Conservation (phyloP, 305 asterid species). For the Plantago lanceolata region DNA sequence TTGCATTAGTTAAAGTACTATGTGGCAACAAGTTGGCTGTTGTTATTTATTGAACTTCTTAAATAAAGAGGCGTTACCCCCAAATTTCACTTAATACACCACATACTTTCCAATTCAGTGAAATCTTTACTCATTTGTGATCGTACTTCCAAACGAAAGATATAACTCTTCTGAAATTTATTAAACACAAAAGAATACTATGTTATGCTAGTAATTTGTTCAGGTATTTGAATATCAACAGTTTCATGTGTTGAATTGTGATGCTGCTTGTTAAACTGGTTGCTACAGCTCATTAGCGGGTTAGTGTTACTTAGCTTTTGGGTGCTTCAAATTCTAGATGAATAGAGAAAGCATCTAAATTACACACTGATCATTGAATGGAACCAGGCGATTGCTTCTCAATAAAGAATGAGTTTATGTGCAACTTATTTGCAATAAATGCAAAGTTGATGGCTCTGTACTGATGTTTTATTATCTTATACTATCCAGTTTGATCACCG, state of each 20-base stretch:
- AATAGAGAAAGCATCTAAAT: too few species aligned
- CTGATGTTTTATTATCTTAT: slow-evolving; percentile 18
- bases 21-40: neutral
- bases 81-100: neutral
- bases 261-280: too few species aligned
- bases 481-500: slow-evolving; percentile 79
- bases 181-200: neutral
- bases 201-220: neutral
- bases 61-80: too few species aligned
- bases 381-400: too few species aligned
- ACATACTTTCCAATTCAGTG: neutral
- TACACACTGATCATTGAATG: too few species aligned
- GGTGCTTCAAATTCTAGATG: neutral
- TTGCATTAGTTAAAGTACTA: neutral
- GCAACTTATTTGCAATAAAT: neutral
- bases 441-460: neutral
- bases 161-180: neutral
- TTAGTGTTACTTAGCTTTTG: neutral
- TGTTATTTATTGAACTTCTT: neutral
- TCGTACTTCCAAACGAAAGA: neutral
- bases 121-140: too few species aligned
- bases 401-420: neutral
- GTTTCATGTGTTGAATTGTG: neutral
- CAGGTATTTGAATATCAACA: neutral
- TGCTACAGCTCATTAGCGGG: neutral